Conservation (phyloP, 768 basidiomycete genomes). For the Lactarius indigo region DNA sequence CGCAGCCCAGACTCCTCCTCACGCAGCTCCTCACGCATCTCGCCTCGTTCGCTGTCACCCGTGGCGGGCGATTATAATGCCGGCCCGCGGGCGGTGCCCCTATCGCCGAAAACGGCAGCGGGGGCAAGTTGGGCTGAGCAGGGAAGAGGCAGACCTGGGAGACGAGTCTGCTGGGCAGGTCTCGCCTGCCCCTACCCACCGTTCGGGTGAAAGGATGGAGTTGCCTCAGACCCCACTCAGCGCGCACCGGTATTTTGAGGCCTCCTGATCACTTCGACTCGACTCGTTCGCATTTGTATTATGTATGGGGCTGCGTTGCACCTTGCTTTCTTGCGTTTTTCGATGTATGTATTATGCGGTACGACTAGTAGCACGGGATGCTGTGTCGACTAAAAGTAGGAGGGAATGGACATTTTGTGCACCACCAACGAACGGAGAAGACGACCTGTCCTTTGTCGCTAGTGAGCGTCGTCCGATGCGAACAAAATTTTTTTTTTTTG, state of each 20-base stretch:
- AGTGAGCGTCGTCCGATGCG: not conserved
- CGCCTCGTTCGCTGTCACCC: not conserved
- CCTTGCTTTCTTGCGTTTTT: not conserved
- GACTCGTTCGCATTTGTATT: not conserved
- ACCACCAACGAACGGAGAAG: not conserved
- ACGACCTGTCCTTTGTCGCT: not conserved
- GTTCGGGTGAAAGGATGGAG: not conserved
- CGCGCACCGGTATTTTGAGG: not conserved
- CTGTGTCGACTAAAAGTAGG: not conserved
- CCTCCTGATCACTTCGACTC: not conserved
- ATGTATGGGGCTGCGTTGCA: not conserved
- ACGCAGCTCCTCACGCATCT: not conserved
- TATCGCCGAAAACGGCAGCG: not conserved
- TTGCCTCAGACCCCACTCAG: not conserved
- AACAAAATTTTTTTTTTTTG: too few relatives aligned
- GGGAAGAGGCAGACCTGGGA: not conserved
- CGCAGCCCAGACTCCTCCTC: slow-evolving; percentile 10
- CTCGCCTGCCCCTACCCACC: not conserved
- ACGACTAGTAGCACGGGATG: not conserved
- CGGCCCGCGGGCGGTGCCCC: not conserved
- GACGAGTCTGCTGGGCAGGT: not conserved
- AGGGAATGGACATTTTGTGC: not conserved
- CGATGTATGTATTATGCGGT: not conserved
- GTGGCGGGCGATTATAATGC: not conserved
- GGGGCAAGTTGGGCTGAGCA: not conserved